Evolutionary conservation across 2,329 filamentous ascomycete genomes (phyloP).

Genomic region (Fusarium equiseti): DNA sequence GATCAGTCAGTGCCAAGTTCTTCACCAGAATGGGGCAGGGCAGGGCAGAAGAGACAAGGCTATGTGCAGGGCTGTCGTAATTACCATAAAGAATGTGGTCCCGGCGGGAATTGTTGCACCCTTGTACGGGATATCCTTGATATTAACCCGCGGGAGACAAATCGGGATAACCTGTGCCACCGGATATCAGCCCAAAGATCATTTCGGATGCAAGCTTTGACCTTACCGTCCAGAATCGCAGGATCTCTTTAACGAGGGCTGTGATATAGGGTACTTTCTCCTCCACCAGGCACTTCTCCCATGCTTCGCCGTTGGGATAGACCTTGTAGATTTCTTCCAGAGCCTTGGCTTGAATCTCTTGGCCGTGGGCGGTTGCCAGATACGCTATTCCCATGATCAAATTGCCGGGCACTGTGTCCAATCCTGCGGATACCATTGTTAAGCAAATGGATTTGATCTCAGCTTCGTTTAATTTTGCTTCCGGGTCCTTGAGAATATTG

Average conservation of each 20-base stretch:
- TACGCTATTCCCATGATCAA: constrained; percentile 84
- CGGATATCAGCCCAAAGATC: not conserved
- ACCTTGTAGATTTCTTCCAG: constrained; percentile 76
- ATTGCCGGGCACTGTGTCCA: constrained; percentile 85
- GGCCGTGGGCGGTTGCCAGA: constrained; percentile 74
- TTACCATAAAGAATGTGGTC: constrained; percentile 82
- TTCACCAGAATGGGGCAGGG: too few species aligned
- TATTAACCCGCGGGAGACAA: constrained; percentile 77
- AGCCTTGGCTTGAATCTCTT: constrained; percentile 76
- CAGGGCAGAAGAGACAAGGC: not conserved
- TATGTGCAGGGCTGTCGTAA: constrained; percentile 12
- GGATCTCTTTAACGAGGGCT: constrained; percentile 81
- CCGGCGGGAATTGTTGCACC: constrained; percentile 76
- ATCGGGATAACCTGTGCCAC: constrained; percentile 72
- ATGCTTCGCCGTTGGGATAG: constrained; percentile 81
- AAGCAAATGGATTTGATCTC: constrained; percentile 85
- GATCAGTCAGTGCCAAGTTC: not conserved
- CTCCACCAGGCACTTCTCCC: constrained; percentile 77
- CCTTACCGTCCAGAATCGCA: constrained; percentile 77
- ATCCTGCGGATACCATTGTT: constrained; percentile 83
- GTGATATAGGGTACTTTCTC: constrained; percentile 83
- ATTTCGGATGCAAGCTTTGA: not conserved
- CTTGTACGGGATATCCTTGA: constrained; percentile 78
- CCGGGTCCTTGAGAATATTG: constrained; percentile 67
- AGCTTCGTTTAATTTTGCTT: constrained; percentile 61